Evolutionary conservation across 768 basidiomycete species (phyloP), one percentile per base, ranked within the genome.

Genomic region (Fomitopsis pulvina): DNA sequence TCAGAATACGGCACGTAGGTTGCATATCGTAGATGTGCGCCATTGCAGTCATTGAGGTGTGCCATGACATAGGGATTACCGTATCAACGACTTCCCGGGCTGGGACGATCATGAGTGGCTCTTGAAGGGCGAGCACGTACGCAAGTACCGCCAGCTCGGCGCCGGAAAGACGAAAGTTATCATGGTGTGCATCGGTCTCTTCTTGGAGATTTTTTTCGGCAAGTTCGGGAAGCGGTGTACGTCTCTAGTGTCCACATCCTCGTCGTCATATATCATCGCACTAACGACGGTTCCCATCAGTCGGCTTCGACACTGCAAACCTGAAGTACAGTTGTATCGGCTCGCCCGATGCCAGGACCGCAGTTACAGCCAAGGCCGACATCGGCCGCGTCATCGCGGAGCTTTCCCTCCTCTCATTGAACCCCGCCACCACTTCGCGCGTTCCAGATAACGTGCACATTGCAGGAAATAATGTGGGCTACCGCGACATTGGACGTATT

Each of bases 361-460:
- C 59, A 1, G 18, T 46, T 39, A 61, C 60, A 3, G 22, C 57
- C 2, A 51, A 44, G 41, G 45, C 29, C 22, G 61, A 62, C 51
- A 52, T 62, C 34, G 61, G 28, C 7, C 53, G 52, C 24, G 38
- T 56, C 9, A 32, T 59, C 4, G 57, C 56, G 8, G 49, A 53
- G 38, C 47, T 63, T 26, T 37, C 60, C 9, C 38, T 56, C 24
- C 55, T 60, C 16, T 41, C 60, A 3, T 41, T 54, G 22, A 40
- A 42, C 18, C 52, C 59, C 6, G 47, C 28, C 8, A 48, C 50
- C 1, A 50, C 59, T 2, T 12, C 39, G 8, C 47, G 26, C 16
- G 56, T 61, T 25, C 60, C 60, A 16, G 54, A 57, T 26, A 37
- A 54, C n/a, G 48, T 59, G 18, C 59, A 53, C 7, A 51, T 61